Evolutionary conservation across 176 grass and related monocot genomes (phyloP), one percentile per base, ranked within the genome.

Genomic region (Areca catechu): DNA sequence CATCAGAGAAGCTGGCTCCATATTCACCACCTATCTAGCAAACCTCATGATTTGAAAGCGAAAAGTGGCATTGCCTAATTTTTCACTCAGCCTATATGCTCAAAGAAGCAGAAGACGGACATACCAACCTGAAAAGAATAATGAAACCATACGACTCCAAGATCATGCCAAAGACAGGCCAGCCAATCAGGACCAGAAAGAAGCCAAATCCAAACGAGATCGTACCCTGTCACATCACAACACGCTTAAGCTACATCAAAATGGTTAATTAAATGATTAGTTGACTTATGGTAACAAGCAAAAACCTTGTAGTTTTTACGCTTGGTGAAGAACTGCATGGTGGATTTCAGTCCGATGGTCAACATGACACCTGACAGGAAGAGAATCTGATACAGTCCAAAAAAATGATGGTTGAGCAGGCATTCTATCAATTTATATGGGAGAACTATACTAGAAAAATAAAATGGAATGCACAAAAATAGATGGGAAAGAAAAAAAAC

Each of bases 311-410:
- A 98, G 60, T 98, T 98, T 64, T 98, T 98, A 59, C 78, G 93
- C 51, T 92, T 98, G 55, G 77, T 89, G 66, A 98, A 98, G 73
- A 98, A 98, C 23, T 98, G 93, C 93, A 98, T 85, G 15, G 93
- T 92, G 80, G 93, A 98, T 75, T 92, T 98, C 55, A 98, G 76
- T 18, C 93, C 93, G 70, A 92, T 98, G 19, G 93, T 92, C 75
- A 98, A 30, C 80, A 89, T 89, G 59, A 98, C 57, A 76, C 93
- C 93, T 48, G 93, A 98, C 27, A 98, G 70, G 58, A 98, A 98
- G 56, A 98, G 93, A 61, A 98, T 92, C 87, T 98, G 83, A 68
- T 60, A 76, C 57, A 20, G 50, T 48, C 19, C 51, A 69, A 37
- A 24, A 54, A 79, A 54, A 54, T 43, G 34, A 54, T 43, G 34